Conservation (phyloP, 345 rosid species). For the Aquilaria yunnanensis region DNA sequence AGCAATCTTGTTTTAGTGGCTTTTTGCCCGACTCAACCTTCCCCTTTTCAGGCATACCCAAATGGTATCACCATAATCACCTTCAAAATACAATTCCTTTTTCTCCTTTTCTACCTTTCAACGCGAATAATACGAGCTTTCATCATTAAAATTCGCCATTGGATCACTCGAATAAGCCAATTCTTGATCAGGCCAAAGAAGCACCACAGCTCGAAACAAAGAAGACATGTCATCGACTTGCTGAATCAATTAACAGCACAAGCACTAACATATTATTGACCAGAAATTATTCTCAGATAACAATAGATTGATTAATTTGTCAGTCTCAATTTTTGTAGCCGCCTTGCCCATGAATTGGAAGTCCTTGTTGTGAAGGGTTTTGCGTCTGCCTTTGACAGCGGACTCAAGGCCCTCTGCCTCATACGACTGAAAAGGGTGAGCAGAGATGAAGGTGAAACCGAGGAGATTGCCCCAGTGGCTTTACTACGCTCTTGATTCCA, state of each 20-base stretch:
- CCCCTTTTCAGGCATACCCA: conserved; percentile 31
- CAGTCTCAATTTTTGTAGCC: conserved; percentile 57
- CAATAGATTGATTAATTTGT: conserved; percentile 1
- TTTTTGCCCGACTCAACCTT: conserved; percentile 17
- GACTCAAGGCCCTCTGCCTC: conserved; percentile 63
- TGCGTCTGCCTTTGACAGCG: conserved; percentile 76
- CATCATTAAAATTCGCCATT: conserved; percentile 38
- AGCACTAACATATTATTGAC: no score
- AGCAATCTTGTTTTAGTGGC: conserved; percentile 29
- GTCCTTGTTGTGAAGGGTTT: conserved; percentile 57
- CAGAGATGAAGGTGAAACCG: conserved; percentile 10
- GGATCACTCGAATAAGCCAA: not conserved
- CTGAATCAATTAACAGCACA: no score
- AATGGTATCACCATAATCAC: conserved; percentile 20
- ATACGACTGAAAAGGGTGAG: conserved; percentile 28
- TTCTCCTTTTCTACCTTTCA: conserved; percentile 23
- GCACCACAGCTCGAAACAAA: no score
- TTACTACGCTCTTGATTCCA: no score
- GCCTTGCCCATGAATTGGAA: conserved; percentile 79
- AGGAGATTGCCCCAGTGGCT: no score
- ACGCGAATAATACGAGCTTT: conserved; percentile 30
- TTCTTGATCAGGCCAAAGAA: no score
- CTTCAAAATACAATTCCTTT: conserved; percentile 19
- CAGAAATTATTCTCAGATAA: no score
- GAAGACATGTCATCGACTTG: no score